Evolutionary conservation across 192 early-diverging fungal genomes (phyloP), one percentile per base, ranked within the genome.

Genomic region (Backusella circina): DNA sequence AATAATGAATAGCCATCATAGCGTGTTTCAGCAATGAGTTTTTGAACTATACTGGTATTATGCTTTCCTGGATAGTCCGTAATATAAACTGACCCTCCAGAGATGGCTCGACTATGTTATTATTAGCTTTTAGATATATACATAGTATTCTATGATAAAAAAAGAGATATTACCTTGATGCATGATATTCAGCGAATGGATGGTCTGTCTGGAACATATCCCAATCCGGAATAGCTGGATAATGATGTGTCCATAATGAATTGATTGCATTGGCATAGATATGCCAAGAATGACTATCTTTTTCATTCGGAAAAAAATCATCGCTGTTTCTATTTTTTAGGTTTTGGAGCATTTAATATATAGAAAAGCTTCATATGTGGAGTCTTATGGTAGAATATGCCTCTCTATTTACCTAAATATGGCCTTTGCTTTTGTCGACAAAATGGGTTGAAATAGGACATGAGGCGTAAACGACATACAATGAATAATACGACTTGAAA

Each of bases 131-230:
- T 38, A 10, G 37, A 38, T n/a, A 13, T 41, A 13, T 41, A 16
- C 16, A 18, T 16, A 41, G 13, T 18, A 41, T 5, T 67, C 9
- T 36, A n/a, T 35, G 5, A 8, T 35, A 35, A 33, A 21, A 39
- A 37, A 12, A 26, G 35, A n/a, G n/a, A n/a, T n/a, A 69, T 21
- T 71, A 71, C 70, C 70, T 71, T 47, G 76, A 77, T 1, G 86
- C 86, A 76, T 90, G 89, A 35, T 79, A 80, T 16, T 73, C 79
- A 32, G 86, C 83, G 33, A 83, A 87, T 6, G 38, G 39, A 38
- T 77, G 79, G 5, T 79, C 70, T n/a, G 86, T 82, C 72, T 84
- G 75, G 65, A 88, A 90, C 88, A 90, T 90, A 47, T 89, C 89
- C 88, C 88, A 90, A 67, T 90, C 88, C 0, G 70, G 68, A 23